Base-by-base conservation (phyloP, 768 basidiomycete genomes). In the Naganishia onofrii region DNA sequence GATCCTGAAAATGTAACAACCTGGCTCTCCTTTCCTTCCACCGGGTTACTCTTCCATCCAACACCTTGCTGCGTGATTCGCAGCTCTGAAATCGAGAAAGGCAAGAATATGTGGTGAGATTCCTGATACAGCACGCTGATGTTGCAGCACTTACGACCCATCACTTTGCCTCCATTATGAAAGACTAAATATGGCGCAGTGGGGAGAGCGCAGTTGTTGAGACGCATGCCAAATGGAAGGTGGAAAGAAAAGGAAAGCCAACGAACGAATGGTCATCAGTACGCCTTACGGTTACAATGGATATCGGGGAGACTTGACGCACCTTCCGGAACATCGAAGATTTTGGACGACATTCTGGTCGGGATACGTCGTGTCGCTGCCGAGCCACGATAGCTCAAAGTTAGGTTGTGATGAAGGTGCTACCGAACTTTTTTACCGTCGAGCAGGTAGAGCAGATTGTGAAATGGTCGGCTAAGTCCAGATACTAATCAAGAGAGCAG, bases 61-160 rank as follows among this genome's bases (percentile, higher is more conserved):
- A 98, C 88, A 54, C 96, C 96, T 74, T 88, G 90, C 56, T 85
- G 77, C 13, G 93, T 93, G 74, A 99, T 85, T 73, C 96, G 92
- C 71, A 98, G 79, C 65, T 82, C 68, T 69, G 28, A 3, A 28
- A 28, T 29, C 54, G 8, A 8, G 5, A n/a, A 21, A 38, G 5
- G 6, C 9, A 23, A 34, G 26, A 3, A 38, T 9, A 12, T 34
- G 13, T 1, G 10, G 5, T 23, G 1, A 34, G 57, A 8, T 23
- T 21, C n/a, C 12, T 36, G 57, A 58, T 23, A 31, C 23, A 21
- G 13, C 10, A 4, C 12, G 48, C 48, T 23, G 12, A 42, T 17
- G 23, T 13, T 32, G 4, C 15, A 7, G 9, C 26, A 44, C 60
- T 63, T 36, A 63, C 60, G 60, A 26, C 60, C 60, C 60, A 63